Evolutionary conservation across 2,329 filamentous ascomycete species (phyloP).

Genomic region (Aspergillus niger): DNA sequence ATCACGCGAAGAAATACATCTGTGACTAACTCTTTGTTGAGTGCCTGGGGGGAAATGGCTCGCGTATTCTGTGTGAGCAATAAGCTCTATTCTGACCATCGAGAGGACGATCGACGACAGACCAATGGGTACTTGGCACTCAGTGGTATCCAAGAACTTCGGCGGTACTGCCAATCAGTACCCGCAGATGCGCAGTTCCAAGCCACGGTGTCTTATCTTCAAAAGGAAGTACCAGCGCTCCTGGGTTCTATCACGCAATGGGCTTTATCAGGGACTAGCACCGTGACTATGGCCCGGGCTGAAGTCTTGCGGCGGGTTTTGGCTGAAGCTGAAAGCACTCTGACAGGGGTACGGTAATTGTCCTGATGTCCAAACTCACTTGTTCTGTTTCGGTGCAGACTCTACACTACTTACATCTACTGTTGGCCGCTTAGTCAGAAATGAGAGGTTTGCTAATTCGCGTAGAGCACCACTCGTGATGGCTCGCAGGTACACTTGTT

Average conservation of each 20-base stretch:
- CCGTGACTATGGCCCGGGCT: conserved; percentile 17
- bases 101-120: neutral
- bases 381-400: too few relatives aligned
- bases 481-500: neutral
- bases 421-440: neutral
- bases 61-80: conserved; percentile 27
- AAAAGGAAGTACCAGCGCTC: conserved; percentile 17
- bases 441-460: conserved; percentile 3
- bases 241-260: conserved; percentile 23
- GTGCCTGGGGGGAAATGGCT: neutral
- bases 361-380: neutral
- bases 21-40: neutral
- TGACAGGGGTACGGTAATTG: conserved; percentile 13
- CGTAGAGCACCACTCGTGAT: neutral
- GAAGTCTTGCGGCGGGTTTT: conserved; percentile 14
- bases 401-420: too few relatives aligned
- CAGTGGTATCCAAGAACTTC: conserved; percentile 26
- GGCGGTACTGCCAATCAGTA: conserved; percentile 23
- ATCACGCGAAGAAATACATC: conserved; percentile 12
- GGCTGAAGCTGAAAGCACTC: conserved; percentile 6
- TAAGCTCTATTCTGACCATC: conserved; percentile 16
- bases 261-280: conserved; percentile 16
- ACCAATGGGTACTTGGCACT: conserved; percentile 18
- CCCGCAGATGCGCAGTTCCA: conserved; percentile 23
- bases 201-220: conserved; percentile 13